Percentiles rank a stretch among this genome's conserved stretches.
Evolutionary conservation across 202 grass and related monocot genomes (phyloP).

Genomic region (Setaria italica): DNA sequence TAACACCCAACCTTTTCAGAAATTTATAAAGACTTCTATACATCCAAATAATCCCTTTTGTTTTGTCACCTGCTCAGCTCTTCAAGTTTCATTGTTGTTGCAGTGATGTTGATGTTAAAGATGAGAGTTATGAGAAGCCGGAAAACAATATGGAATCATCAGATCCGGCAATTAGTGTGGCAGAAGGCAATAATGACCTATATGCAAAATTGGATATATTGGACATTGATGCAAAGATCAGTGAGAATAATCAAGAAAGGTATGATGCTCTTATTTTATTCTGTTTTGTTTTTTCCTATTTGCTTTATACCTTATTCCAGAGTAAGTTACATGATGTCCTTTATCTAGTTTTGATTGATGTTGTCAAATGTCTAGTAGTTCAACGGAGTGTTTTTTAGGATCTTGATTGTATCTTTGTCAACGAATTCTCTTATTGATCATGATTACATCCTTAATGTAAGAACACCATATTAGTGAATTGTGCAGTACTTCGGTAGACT

Average conservation of each 20-base stretch:
- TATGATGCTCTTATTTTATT: background rate
- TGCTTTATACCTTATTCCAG: no score
- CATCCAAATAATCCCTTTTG: background rate
- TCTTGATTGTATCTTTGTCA: background rate
- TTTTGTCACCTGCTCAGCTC: background rate
- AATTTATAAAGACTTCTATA: background rate
- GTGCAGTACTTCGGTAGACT: background rate
- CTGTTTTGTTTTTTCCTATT: background rate
- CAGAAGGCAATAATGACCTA: background rate
- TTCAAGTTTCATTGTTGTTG: background rate
- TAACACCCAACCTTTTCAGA: background rate
- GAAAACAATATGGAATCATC: background rate
- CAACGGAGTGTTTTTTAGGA: background rate
- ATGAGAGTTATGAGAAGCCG: background rate
- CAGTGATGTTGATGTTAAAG: background rate
- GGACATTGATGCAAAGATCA: background rate
- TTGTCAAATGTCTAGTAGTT: background rate
- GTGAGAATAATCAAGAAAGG: constrained; percentile 14
- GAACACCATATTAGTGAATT: background rate
- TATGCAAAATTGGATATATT: background rate
- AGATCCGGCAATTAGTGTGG: background rate
- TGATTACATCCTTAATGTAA: constrained; percentile 11
- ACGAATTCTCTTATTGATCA: background rate
- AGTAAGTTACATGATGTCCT: background rate
- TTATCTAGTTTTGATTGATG: background rate